phyloP scores from a whole-genome alignment of 768 basidiomycete species.

The Serpula lacrymans region DNA sequence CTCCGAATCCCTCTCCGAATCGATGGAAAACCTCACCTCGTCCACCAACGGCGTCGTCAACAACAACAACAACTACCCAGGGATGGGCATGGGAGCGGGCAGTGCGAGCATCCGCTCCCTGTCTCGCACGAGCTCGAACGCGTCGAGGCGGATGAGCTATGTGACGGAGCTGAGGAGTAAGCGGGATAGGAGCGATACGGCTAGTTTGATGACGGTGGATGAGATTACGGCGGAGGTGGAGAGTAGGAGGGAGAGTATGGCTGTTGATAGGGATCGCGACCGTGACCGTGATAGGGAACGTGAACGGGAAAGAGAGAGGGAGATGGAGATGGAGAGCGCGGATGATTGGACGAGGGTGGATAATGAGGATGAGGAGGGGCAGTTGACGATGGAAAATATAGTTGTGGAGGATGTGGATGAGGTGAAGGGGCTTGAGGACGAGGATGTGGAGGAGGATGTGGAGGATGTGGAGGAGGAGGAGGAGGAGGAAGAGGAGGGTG shows the following conservation, averaged over 20 bases:
- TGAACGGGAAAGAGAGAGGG: too few species aligned
- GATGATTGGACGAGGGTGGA: constrained; percentile 79
- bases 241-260: constrained; percentile 52
- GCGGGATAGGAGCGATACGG: constrained; percentile 83
- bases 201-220: constrained; percentile 91
- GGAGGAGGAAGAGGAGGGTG: constrained; percentile 43
- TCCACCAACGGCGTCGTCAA: constrained; percentile 23
- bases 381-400: constrained; percentile 32
- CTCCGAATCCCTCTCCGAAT: constrained; percentile 76
- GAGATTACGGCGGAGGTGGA: constrained; percentile 97
- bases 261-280: too few species aligned
- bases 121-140: constrained; percentile 45
- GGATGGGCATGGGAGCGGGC: too few species aligned
- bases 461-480: constrained; percentile 45
- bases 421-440: constrained; percentile 40
- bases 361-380: constrained; percentile 39
- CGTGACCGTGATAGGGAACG: too few species aligned
- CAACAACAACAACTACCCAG: constrained; percentile 38
- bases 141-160: constrained; percentile 68
- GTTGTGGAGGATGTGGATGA: constrained; percentile 30
- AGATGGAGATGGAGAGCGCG: constrained; percentile 44
- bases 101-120: constrained; percentile 20
- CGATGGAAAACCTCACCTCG: constrained; percentile 59
- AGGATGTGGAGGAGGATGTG: constrained; percentile 45
- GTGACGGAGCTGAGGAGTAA: constrained; percentile 80